Conservation (phyloP, 208 protist species). For the Lotmaria passim region DNA sequence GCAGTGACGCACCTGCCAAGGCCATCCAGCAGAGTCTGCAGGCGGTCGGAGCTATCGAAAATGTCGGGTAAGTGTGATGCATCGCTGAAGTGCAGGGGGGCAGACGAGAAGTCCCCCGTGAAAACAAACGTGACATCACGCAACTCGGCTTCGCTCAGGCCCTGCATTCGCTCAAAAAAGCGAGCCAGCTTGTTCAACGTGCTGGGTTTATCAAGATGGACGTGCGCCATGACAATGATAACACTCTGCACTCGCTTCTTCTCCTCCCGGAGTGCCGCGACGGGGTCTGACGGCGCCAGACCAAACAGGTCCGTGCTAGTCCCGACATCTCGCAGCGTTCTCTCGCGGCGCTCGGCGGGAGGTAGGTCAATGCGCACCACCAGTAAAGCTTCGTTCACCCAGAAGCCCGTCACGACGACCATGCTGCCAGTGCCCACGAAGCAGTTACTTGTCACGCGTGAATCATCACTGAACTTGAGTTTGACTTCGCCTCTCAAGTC, state of each 20-base stretch:
- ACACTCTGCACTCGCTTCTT: slow-evolving; percentile 78
- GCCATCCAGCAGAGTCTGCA: slow-evolving; percentile 54
- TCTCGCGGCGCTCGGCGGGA: slow-evolving; percentile 75
- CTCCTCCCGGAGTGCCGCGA: slow-evolving; percentile 52
- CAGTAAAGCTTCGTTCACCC: slow-evolving; percentile 47
- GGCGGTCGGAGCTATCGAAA: slow-evolving; percentile 63
- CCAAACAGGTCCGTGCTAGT: slow-evolving; percentile 77
- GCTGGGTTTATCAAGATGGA: slow-evolving; percentile 74
- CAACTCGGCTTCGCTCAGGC: slow-evolving; percentile 77
- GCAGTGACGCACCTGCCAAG: slow-evolving; percentile 60
- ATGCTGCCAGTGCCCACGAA: slow-evolving; percentile 72
- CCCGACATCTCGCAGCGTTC: slow-evolving; percentile 57
- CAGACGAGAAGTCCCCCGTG: slow-evolving; percentile 78
- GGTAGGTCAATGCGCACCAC: slow-evolving; percentile 67
- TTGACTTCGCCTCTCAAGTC: slow-evolving; percentile 66
- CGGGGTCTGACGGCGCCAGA: slow-evolving; percentile 52
- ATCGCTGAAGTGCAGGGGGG: slow-evolving; percentile 74
- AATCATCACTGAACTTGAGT: slow-evolving; percentile 39
- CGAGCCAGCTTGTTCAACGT: slow-evolving; percentile 57
- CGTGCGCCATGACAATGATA: slow-evolving; percentile 79
- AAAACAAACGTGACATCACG: slow-evolving; percentile 82
- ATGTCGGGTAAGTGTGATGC: slow-evolving; percentile 78
- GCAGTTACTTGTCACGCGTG: slow-evolving; percentile 34
- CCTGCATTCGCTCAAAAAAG: slow-evolving; percentile 87
- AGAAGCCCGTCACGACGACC: slow-evolving; percentile 73